phyloP scores from a whole-genome alignment of 2,329 filamentous ascomycete genomes.

The Stagonosporopsis vannaccii region DNA sequence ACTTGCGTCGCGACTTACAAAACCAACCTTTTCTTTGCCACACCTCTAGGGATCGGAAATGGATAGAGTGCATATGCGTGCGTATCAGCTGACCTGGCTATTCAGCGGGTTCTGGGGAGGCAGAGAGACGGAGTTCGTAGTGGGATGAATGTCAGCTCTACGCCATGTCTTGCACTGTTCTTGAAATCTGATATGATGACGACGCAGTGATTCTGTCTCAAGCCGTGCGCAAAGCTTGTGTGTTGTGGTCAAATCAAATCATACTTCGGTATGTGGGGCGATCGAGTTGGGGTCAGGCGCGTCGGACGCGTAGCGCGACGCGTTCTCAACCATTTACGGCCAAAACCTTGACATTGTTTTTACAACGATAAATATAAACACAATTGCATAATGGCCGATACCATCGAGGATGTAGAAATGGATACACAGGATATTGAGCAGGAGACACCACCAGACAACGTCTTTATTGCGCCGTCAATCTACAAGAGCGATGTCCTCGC shows the following conservation, averaged over 20 bases:
- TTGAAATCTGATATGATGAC: too few relatives aligned
- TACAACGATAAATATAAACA: not conserved
- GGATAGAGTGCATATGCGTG: constrained; percentile 16
- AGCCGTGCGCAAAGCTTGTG: too few relatives aligned
- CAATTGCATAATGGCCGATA: constrained; percentile 35
- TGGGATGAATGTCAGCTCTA: not conserved
- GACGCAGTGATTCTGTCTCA: too few relatives aligned
- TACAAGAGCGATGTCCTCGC: constrained; percentile 47
- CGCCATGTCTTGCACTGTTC: too few relatives aligned
- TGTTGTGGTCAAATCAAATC: too few relatives aligned
- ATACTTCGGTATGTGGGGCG: not conserved
- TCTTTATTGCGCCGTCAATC: constrained; percentile 60
- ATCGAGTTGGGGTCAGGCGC: constrained; percentile 51
- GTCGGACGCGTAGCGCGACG: constrained; percentile 7
- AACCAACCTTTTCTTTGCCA: constrained; percentile 10
- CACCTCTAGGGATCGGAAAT: constrained; percentile 12
- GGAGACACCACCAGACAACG: constrained; percentile 45
- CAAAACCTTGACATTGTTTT: not conserved
- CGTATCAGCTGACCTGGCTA: constrained; percentile 6
- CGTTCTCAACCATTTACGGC: constrained; percentile 24
- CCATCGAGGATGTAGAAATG: constrained; percentile 41
- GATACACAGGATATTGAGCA: constrained; percentile 45
- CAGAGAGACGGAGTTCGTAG: not conserved
- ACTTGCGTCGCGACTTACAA: constrained; percentile 15
- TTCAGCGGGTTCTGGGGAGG: constrained; percentile 14